Conservation (phyloP, 2,329 filamentous ascomycete species). For the Xylaria arbuscula region DNA sequence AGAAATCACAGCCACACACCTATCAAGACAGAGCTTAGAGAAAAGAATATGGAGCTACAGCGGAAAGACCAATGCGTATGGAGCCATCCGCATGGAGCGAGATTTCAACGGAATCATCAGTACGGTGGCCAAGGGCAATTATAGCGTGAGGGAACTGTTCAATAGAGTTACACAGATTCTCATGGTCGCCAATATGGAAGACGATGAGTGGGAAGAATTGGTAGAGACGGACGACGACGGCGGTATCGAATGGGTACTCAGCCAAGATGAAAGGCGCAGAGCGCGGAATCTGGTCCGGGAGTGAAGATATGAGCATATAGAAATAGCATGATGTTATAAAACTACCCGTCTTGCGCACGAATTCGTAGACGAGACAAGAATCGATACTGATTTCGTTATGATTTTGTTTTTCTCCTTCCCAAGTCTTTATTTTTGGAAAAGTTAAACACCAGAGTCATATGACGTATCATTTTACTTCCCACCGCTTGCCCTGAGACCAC, state of each 20-base stretch:
- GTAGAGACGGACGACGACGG: constrained; percentile 60
- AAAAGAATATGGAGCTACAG: constrained; percentile 86
- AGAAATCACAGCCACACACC: constrained; percentile 76
- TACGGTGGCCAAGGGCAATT: constrained; percentile 69
- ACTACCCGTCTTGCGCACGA: not conserved
- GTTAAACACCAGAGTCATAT: too few species aligned
- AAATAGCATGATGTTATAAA: constrained; percentile 9
- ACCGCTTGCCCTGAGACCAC: too few species aligned
- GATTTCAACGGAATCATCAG: constrained; percentile 76
- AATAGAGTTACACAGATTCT: constrained; percentile 75
- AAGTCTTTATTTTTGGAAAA: too few species aligned
- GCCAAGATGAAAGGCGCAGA: constrained; percentile 70
- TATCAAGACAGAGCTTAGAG: constrained; percentile 79
- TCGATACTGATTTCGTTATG: not conserved
- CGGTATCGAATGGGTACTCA: constrained; percentile 70
- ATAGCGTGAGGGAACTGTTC: constrained; percentile 75
- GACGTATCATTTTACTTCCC: not conserved
- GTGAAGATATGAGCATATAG: constrained; percentile 34
- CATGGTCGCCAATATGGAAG: constrained; percentile 81
- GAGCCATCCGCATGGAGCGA: constrained; percentile 76
- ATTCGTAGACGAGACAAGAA: not conserved
- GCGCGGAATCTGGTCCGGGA: constrained; percentile 68
- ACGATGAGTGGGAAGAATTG: constrained; percentile 81
- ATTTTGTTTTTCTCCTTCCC: too few species aligned
- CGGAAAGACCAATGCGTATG: constrained; percentile 80